These are phyloP conservation scores for Heliosperma pusillum DNA, from an alignment of 148 eudicot genomes.

Conservation along the genomic window DNA sequence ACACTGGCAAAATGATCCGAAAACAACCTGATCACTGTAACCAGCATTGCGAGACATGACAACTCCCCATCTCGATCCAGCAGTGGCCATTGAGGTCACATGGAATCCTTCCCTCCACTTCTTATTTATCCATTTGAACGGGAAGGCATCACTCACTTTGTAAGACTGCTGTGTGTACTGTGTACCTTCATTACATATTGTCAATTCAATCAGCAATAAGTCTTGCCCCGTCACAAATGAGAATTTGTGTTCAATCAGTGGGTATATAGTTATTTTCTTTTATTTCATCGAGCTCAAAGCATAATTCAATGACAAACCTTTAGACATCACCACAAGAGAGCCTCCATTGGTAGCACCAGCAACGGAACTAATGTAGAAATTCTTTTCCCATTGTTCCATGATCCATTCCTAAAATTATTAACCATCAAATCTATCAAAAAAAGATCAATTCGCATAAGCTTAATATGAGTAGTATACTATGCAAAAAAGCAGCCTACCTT, in stretches of 20 bases:
- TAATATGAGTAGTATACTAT: neutral
- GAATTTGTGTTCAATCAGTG: neutral
- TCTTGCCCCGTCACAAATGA: too few species aligned
- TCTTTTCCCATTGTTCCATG: conserved; percentile 95
- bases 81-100: conserved; percentile 88
- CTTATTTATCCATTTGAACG: conserved; percentile 90
- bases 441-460: neutral
- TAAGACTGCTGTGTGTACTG: conserved; percentile 72
- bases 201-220: neutral
- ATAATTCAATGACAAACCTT: conserved; percentile 44
- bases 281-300: neutral
- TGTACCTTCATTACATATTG: neutral
- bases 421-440: conserved; percentile 5
- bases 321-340: conserved; percentile 91
- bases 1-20: neutral
- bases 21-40: conserved; percentile 64
- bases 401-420: conserved; percentile 54
- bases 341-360: conserved; percentile 80
- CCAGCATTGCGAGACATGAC: conserved; percentile 94
- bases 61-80: conserved; percentile 83
- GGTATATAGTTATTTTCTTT: conserved; percentile 31
- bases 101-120: conserved; percentile 92
- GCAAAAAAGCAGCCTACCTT: conserved; percentile 42
- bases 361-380: conserved; percentile 76
- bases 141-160: conserved; percentile 85